Conservation (phyloP, 805 yeast genomes). For the Yarrowia porcina region DNA sequence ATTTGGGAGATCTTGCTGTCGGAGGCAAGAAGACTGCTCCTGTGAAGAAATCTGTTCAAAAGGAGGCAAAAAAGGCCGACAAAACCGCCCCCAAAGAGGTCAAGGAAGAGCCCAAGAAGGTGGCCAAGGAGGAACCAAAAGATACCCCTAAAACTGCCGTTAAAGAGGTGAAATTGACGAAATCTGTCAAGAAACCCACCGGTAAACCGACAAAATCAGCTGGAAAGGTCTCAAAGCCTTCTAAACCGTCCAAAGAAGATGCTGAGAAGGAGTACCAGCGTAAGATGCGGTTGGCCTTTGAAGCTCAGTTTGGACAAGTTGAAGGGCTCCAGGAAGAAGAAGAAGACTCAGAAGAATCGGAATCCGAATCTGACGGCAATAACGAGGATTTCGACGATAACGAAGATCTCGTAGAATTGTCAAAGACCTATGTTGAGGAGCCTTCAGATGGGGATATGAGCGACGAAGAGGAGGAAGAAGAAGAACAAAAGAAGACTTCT, state of each 20-base stretch:
- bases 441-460: conserved; percentile 31
- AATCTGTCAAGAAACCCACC: background rate
- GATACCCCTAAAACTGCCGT: background rate
- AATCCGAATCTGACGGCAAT: conserved; percentile 19
- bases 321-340: conserved; percentile 19
- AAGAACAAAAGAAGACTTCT: too few species aligned
- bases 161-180: background rate
- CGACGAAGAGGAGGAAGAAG: background rate
- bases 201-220: background rate
- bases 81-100: background rate
- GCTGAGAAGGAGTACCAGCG: conserved; percentile 30
- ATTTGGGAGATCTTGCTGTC: background rate
- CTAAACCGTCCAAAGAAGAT: background rate
- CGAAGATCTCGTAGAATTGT: conserved; percentile 27
- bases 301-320: conserved; percentile 36
- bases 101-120: background rate
- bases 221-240: background rate
- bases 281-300: conserved; percentile 36
- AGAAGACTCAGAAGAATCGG: background rate
- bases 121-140: background rate
- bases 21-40: background rate
- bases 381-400: conserved; percentile 33
- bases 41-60: background rate
- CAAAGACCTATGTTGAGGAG: conserved; percentile 25
- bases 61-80: background rate